These are phyloP conservation scores for Aspergillus arachidicola DNA, from an alignment of 2,329 filamentous ascomycete species.

Conservation along the genomic window DNA sequence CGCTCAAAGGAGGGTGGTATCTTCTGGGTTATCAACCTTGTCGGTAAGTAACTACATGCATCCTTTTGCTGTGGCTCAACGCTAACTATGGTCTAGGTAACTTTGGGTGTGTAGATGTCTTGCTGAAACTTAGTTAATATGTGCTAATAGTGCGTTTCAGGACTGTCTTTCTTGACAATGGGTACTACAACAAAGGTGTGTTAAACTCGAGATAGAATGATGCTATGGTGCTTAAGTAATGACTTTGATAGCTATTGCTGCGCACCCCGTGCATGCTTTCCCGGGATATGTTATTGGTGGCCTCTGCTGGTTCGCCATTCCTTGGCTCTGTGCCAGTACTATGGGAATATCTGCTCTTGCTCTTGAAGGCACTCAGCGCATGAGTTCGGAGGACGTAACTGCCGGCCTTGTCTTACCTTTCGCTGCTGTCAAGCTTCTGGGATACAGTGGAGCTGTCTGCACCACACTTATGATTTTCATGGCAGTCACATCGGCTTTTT, in stretches of 20 bases:
- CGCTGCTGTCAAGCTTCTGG: slow-evolving; percentile 79
- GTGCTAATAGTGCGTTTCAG: slow-evolving; percentile 33
- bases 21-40: slow-evolving; percentile 89
- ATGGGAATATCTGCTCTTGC: slow-evolving; percentile 82
- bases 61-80: not conserved
- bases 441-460: slow-evolving; percentile 76
- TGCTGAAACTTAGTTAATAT: not conserved
- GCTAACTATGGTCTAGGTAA: slow-evolving; percentile 25
- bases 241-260: slow-evolving; percentile 69
- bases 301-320: slow-evolving; percentile 88
- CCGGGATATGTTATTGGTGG: slow-evolving; percentile 88
- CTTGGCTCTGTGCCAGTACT: slow-evolving; percentile 85
- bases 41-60: slow-evolving; percentile 69
- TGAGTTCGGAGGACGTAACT: slow-evolving; percentile 72
- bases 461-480: slow-evolving; percentile 84
- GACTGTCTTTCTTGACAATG: slow-evolving; percentile 81
- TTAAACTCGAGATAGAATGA: not conserved
- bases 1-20: slow-evolving; percentile 76
- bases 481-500: slow-evolving; percentile 84
- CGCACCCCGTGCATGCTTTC: slow-evolving; percentile 79
- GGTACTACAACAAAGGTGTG: slow-evolving; percentile 79
- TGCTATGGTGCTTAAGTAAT: not conserved
- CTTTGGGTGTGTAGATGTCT: slow-evolving; percentile 28
- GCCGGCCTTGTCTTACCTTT: slow-evolving; percentile 85
- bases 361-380: slow-evolving; percentile 74